Evolutionary conservation across 2,329 filamentous ascomycete genomes (phyloP), one percentile per base, ranked within the genome.

Genomic region (Xylaria sp.): DNA sequence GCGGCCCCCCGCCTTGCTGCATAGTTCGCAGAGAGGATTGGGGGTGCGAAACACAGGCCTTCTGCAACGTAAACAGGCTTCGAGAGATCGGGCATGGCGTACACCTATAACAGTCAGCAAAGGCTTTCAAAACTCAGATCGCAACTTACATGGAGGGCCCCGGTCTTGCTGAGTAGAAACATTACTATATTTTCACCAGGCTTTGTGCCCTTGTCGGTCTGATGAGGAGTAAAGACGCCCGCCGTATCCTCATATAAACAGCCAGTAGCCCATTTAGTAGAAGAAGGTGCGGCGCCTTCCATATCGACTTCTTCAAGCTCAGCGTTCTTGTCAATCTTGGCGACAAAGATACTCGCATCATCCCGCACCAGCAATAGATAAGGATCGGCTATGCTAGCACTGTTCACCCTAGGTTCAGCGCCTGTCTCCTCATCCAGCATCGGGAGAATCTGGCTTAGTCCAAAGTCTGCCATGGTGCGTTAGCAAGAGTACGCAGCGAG

Each of bases 381-480:
- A 0, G 91, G 91, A 63, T 97, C 93, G 18, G 84, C 84, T 64
- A 97, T 92, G 68, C 90, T 95, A 37, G 90, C 89, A 65, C 86
- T 89, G 42, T 92, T 76, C 39, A 94, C 88, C 48, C 87, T 82
- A 4, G 91, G 87, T 65, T 96, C 91, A 18, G 84, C 87, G 11
- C 89, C 92, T 0, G 88, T 92, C 60, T 94, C 90, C 65, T 96
- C 94, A 64, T 97, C 94, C 57, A 91, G 84, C 82, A 97, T 91
- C 1, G 92, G 91, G 45, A 97, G 82, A 50, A 99, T 97, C 67
- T 97, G 93, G 42, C 88, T 87, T 48, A 99, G 81, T 9, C 89
- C 90, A 54, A 99, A 83, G 71, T 96, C 91, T 91, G 66, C 1
- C n/a, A 7, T 64, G 13, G 40, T 47, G 9, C 42, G 39, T 54